Base-by-base conservation (phyloP, 768 basidiomycete species). In the Macrolepiota dolichaula region DNA sequence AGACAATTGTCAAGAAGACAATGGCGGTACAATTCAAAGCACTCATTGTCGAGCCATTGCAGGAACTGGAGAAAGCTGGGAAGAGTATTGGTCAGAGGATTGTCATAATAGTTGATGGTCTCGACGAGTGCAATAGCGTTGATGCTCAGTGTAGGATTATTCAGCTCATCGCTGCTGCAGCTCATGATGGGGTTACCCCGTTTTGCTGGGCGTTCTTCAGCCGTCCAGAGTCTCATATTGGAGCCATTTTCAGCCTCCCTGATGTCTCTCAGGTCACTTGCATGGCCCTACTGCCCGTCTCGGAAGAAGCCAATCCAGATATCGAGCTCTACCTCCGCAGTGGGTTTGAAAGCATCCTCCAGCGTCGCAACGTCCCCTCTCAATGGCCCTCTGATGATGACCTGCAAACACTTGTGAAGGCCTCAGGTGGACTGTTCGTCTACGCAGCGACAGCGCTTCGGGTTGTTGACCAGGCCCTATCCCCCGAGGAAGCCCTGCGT, bases 171-270 rank as follows among this genome's bases (percentile, higher is more conserved):
- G 49, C 50, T 9, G 15, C n/a, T 3, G 17, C 46, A 24, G 22
- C 40, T n/a, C 40, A 24, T 6, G n/a, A 57, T 12, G 10, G 12
- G 7, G 4, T n/a, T 13, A 13, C 22, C 2, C 57, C 57, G 9
- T 32, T 59, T 37, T 27, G 35, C 35, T 59, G 57, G 57, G 6
- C 25, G 5, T 59, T 59, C 50, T 59, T 59, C 35, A 59, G 40
- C 40, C 40, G 40, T n/a, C 40, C 40, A 6, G 40, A 42, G 40
- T n/a, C 40, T 13, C 40, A 32, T 7, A 32, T 32, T 7, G 29
- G 7, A 32, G 29, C 29, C 7, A 32, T 7, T 3, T 32, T 32
- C 29, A 32, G 3, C 29, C 3, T 32, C 3, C 3, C 29, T 3
- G 7, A 32, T 32, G 29, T 3, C 29, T 3, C 7, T 32, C 29